A percentile compares a stretch with the other conserved stretches of the same genome.
phyloP scores from a whole-genome alignment of 345 rosid species.

The Brassica juncea region DNA sequence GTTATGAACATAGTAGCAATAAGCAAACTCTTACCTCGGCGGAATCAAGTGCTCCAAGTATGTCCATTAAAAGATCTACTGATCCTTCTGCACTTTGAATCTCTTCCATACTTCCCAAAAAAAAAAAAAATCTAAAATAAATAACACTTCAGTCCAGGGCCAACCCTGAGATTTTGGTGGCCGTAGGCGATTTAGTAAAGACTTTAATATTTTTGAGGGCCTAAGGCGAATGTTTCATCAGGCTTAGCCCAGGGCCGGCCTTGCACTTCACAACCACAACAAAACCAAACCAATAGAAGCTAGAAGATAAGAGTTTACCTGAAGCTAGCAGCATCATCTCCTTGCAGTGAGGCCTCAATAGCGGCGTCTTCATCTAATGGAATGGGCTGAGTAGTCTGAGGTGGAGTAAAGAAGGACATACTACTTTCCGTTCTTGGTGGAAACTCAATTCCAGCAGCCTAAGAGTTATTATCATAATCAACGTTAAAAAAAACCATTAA shows the following conservation, averaged over 20 bases:
- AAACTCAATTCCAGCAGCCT: constrained; percentile 88
- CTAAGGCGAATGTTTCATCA: too few relatives aligned
- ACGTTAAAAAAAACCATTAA: background rate
- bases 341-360: constrained; percentile 76
- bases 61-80: constrained; percentile 76
- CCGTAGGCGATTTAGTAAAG: too few relatives aligned
- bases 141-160: background rate
- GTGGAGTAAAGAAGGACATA: constrained; percentile 85
- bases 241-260: too few relatives aligned
- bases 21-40: constrained; percentile 50
- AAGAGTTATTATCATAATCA: constrained; percentile 8
- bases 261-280: background rate
- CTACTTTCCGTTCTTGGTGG: constrained; percentile 79
- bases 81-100: constrained; percentile 72
- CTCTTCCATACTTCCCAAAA: constrained; percentile 54
- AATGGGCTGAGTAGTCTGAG: constrained; percentile 72
- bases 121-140: constrained; percentile 27
- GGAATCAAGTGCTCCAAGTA: constrained; percentile 82
- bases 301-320: constrained; percentile 48
- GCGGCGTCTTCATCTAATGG: constrained; percentile 77
- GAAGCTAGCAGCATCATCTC: constrained; percentile 81
- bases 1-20: background rate
- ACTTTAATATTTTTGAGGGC: too few relatives aligned
- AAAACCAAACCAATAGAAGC: background rate
- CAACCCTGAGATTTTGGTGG: too few relatives aligned